These are phyloP conservation scores for Kalaharituber pfeilii DNA, from an alignment of 2,329 filamentous ascomycete genomes.

Conservation along the genomic window DNA sequence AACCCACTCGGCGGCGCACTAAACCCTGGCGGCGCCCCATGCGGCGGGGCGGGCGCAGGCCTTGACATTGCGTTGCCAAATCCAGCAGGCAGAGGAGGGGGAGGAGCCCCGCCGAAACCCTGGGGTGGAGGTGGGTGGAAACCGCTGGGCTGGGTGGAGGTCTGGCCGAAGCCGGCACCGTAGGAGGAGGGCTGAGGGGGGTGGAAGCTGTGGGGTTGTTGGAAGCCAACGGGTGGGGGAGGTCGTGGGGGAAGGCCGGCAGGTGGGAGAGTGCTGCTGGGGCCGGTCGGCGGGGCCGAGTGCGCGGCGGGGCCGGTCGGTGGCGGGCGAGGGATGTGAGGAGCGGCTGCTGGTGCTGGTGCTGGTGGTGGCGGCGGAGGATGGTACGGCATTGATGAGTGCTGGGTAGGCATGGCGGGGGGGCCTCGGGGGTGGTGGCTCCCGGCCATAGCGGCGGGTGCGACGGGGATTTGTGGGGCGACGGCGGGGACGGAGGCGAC, in stretches of 20 bases:
- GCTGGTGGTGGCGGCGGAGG: conserved; percentile 6
- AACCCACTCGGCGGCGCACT: conserved; percentile 20
- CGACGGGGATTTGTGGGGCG: conserved; percentile 29
- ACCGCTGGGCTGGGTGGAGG: background rate
- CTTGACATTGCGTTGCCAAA: conserved; percentile 32
- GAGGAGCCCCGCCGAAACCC: conserved; percentile 33
- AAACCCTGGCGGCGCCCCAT: conserved; percentile 47
- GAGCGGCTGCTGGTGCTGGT: conserved; percentile 12
- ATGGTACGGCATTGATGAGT: conserved; percentile 5
- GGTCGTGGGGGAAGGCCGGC: conserved; percentile 21
- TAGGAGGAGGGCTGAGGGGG: conserved; percentile 20
- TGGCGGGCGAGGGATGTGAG: conserved; percentile 7
- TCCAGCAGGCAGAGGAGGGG: conserved; percentile 38
- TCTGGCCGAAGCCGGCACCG: conserved; percentile 1
- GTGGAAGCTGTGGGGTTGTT: conserved; percentile 15
- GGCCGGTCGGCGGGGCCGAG: conserved; percentile 17
- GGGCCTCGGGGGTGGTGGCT: conserved; percentile 29
- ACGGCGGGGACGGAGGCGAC: conserved; percentile 23
- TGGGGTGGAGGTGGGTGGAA: conserved; percentile 13
- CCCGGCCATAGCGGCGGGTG: conserved; percentile 24
- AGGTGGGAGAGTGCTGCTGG: conserved; percentile 16
- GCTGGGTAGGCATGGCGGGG: conserved; percentile 26
- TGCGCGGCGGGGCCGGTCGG: conserved; percentile 11
- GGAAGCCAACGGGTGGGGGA: conserved; percentile 20
- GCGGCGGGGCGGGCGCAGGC: conserved; percentile 45